phyloP scores from a whole-genome alignment of 2,329 filamentous ascomycete species.

The Talaromyces atroroseus region DNA sequence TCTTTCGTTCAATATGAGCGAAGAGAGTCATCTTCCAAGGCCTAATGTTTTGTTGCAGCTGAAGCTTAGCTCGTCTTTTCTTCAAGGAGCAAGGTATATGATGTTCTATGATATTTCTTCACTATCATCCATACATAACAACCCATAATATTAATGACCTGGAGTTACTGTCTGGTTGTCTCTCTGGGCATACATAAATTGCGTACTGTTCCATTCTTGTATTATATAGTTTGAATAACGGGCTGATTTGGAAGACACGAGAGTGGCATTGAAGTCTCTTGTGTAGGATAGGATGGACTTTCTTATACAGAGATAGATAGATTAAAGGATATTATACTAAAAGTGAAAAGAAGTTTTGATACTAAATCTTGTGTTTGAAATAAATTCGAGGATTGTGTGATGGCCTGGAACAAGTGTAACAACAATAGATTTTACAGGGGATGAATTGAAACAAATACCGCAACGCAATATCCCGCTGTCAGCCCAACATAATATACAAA shows the following conservation, averaged over 20 bases:
- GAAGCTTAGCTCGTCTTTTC: background rate
- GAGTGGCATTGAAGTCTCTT: no score
- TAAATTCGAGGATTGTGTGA: background rate
- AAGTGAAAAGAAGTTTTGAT: no score
- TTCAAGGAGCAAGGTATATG: background rate
- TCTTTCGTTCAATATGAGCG: slow-evolving; percentile 69
- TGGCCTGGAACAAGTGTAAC: background rate
- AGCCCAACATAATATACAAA: slow-evolving; percentile 10
- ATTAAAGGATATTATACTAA: background rate
- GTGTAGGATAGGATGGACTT: background rate
- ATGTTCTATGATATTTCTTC: background rate
- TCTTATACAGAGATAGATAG: background rate
- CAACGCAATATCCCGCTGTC: slow-evolving; percentile 2
- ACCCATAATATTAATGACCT: background rate
- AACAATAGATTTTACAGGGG: background rate
- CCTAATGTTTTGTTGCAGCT: background rate
- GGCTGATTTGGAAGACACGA: background rate
- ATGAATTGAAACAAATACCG: slow-evolving; percentile 11
- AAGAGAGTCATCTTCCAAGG: slow-evolving; percentile 23
- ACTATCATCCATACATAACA: background rate
- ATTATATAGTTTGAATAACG: slow-evolving; percentile 2
- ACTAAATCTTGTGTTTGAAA: no score
- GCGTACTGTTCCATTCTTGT: slow-evolving; percentile 6
- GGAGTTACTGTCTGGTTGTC: background rate
- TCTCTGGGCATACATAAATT: background rate